Conservation (phyloP, 768 basidiomycete genomes). For the Boletus fagicola region DNA sequence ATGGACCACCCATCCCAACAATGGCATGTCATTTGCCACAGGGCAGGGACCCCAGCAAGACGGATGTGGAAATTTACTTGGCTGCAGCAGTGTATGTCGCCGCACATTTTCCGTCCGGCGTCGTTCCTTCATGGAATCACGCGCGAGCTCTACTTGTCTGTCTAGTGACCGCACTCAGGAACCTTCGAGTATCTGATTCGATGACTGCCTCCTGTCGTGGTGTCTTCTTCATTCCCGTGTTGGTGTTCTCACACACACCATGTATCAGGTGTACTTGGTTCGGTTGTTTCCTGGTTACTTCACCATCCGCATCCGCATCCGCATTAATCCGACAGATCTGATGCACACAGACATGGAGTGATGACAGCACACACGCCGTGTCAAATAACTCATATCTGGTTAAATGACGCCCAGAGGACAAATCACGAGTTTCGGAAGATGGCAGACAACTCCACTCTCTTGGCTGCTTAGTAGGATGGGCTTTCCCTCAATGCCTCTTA, state of each 20-base stretch:
- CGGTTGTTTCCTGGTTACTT: neutral
- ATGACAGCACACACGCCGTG: neutral
- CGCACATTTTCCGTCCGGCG: neutral
- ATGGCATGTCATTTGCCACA: neutral
- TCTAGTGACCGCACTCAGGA: neutral
- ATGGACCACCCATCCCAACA: neutral
- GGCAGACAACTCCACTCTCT: neutral
- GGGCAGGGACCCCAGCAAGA: neutral
- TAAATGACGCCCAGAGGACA: neutral
- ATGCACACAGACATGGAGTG: neutral
- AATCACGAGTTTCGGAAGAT: neutral
- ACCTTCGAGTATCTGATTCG: neutral
- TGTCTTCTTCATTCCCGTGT: neutral
- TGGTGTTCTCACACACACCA: neutral
- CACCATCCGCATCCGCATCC: neutral
- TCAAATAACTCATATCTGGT: neutral
- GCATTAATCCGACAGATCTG: neutral
- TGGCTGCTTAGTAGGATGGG: neutral
- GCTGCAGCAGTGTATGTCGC: neutral
- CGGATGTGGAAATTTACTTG: neutral
- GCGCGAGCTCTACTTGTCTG: neutral
- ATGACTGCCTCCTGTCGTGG: neutral
- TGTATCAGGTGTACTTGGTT: neutral
- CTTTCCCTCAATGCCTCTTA: neutral
- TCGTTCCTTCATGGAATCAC: neutral